Evolutionary conservation across 768 basidiomycete species (phyloP).

Genomic region (Termitomyces sp.): DNA sequence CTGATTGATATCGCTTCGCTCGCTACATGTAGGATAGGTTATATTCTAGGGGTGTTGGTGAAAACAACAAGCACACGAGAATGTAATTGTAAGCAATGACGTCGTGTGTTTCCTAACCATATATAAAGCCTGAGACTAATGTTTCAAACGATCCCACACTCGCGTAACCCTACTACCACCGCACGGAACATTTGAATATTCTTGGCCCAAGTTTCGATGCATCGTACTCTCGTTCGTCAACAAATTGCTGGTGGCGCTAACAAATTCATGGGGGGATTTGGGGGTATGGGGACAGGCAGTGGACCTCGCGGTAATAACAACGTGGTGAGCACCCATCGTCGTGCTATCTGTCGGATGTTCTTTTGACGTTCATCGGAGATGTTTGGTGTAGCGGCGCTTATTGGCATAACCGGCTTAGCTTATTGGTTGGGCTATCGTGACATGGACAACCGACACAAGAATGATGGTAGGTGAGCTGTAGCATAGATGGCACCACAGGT

Average conservation of each 20-base stretch:
- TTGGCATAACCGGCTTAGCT: constrained; percentile 12
- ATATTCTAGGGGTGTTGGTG: too few species aligned
- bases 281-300: constrained; percentile 5
- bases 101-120: neutral
- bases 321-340: constrained; percentile 3
- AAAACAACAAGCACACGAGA: neutral
- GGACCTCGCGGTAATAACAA: constrained; percentile 16
- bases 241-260: constrained; percentile 10
- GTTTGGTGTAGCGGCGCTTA: constrained; percentile 12
- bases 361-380: constrained; percentile 3
- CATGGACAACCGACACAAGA: constrained; percentile 17
- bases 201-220: neutral
- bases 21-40: neutral
- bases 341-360: neutral
- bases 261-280: constrained; percentile 13
- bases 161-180: neutral
- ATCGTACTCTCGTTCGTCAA: constrained; percentile 12
- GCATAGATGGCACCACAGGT: neutral
- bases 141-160: constrained; percentile 7
- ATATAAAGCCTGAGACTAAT: constrained; percentile 3
- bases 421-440: constrained; percentile 18
- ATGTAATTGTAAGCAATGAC: constrained; percentile 8
- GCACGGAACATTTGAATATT: neutral
- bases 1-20: constrained; percentile 3
- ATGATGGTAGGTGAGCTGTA: constrained; percentile 14